phyloP scores from a whole-genome alignment of 1,284 basidiomycete genomes.

The Hortiboletus rubellus region DNA sequence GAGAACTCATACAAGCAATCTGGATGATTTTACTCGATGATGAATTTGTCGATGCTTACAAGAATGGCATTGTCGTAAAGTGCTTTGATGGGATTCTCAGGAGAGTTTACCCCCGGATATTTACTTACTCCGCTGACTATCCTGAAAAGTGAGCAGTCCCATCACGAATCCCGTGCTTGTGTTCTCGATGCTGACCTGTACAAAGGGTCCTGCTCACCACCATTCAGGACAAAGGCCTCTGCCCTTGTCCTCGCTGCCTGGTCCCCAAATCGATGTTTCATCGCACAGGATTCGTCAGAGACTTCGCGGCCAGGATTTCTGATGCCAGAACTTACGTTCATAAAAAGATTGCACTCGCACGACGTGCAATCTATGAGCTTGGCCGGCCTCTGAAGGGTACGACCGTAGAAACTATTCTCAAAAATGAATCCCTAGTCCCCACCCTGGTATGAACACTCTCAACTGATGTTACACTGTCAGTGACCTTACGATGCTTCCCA shows the following conservation, averaged over 20 bases:
- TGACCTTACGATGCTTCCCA: background rate
- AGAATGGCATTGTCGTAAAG: background rate
- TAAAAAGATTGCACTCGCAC: background rate
- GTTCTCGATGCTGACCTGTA: background rate
- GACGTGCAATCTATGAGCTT: background rate
- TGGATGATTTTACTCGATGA: background rate
- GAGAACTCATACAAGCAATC: background rate
- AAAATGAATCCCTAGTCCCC: background rate
- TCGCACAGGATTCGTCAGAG: background rate
- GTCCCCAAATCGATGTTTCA: background rate
- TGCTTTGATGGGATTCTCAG: background rate
- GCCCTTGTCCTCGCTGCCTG: constrained; percentile 1
- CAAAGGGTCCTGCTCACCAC: background rate
- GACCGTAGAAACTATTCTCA: background rate
- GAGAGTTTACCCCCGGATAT: background rate
- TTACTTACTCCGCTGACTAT: constrained; percentile 1
- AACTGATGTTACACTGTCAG: background rate
- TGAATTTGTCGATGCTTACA: background rate
- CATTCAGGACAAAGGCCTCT: background rate
- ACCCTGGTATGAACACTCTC: background rate
- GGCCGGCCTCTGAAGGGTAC: background rate
- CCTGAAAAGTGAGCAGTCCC: constrained; percentile 6
- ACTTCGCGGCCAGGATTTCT: background rate
- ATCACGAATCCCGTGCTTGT: background rate
- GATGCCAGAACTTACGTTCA: background rate